Evolutionary conservation across 306 rosid species (phyloP).

Genomic region (Mucuna pruriens): DNA sequence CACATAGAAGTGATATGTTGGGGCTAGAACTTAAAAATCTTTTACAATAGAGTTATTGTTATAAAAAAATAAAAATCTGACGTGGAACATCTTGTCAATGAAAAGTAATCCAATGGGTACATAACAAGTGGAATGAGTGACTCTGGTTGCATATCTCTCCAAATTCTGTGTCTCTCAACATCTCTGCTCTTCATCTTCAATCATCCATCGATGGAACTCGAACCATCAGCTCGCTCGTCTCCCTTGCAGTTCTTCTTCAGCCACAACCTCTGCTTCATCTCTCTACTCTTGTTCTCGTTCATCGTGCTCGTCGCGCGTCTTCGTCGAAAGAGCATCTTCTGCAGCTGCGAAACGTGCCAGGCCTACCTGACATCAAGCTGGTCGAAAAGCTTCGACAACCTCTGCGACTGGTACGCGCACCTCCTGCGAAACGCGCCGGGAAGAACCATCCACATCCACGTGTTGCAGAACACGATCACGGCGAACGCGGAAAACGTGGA

Average conservation of each 20-base stretch:
- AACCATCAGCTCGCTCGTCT: neutral
- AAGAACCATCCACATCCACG: slow-evolving; percentile 81
- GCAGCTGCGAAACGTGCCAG: slow-evolving; percentile 71
- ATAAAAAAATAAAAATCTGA: no score
- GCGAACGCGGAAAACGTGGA: slow-evolving; percentile 75
- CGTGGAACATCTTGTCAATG: neutral
- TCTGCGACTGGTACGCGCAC: slow-evolving; percentile 80
- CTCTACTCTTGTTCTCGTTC: slow-evolving; percentile 17
- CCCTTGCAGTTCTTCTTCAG: slow-evolving; percentile 29
- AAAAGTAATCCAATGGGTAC: slow-evolving; percentile 14
- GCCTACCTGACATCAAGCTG: slow-evolving; percentile 66
- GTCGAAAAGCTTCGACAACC: slow-evolving; percentile 65
- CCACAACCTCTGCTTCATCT: neutral
- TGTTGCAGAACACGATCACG: slow-evolving; percentile 67
- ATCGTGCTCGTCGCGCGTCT: neutral
- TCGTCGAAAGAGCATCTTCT: slow-evolving; percentile 38
- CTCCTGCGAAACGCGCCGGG: slow-evolving; percentile 61
- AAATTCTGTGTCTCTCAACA: no score
- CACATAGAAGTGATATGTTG: no score
- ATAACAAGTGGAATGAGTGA: no score
- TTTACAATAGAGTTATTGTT: no score
- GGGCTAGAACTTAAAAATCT: no score
- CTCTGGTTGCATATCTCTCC: no score
- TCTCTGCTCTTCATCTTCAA: neutral
- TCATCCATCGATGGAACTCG: slow-evolving; percentile 41